phyloP scores from a whole-genome alignment of 164 flowering plant genomes.

The Umbellularia californica region DNA sequence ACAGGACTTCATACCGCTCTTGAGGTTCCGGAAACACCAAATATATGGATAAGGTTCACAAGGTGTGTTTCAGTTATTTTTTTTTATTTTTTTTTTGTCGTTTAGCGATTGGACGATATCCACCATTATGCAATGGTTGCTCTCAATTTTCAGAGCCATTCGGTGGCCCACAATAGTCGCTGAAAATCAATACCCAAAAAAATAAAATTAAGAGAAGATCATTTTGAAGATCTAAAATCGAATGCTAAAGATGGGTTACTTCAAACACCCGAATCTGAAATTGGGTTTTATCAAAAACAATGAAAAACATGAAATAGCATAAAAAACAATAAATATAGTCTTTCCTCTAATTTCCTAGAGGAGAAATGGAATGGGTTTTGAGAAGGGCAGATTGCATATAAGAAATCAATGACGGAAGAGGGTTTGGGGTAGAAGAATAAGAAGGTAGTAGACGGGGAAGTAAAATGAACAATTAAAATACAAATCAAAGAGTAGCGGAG shows the following conservation, averaged over 20 bases:
- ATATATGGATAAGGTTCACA: no score
- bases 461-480: background rate
- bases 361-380: constrained; percentile 1
- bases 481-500: background rate
- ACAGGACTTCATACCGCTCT: no score
- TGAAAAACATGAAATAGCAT: background rate
- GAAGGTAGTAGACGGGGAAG: background rate
- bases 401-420: constrained; percentile 2
- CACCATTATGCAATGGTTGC: no score
- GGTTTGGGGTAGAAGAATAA: background rate
- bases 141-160: no score
- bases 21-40: no score
- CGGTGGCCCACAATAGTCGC: background rate
- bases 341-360: background rate
- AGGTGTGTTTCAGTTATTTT: no score
- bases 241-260: background rate
- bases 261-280: background rate
- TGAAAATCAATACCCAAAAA: background rate
- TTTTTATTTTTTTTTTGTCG: no score
- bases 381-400: background rate
- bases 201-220: background rate
- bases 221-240: no score
- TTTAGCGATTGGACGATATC: no score
- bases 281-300: background rate
- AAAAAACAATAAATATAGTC: background rate